Evolutionary conservation across 2,329 filamentous ascomycete species (phyloP).

Genomic region (Orbilia javanica): DNA sequence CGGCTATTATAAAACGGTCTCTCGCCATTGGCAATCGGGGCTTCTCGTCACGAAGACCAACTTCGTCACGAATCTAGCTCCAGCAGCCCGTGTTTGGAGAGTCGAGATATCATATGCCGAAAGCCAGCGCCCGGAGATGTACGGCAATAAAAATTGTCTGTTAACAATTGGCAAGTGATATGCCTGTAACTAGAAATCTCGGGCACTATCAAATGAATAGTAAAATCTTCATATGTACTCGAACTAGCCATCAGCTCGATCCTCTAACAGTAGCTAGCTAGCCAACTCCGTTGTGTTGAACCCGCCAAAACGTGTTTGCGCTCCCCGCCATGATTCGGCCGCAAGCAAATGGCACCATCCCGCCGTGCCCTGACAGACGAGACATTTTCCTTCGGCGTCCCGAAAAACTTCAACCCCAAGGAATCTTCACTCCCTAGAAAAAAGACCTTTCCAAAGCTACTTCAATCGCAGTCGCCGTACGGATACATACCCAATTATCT

Average conservation of each 20-base stretch:
- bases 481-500: neutral
- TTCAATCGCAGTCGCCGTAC: constrained; percentile 8
- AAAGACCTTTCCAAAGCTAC: neutral
- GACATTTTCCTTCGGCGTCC: constrained; percentile 27
- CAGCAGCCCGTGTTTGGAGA: too few relatives aligned
- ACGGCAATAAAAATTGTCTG: too few relatives aligned
- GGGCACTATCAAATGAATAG: too few relatives aligned
- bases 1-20: neutral
- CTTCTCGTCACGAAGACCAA: neutral
- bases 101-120: too few relatives aligned
- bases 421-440: neutral
- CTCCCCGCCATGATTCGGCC: constrained; percentile 5
- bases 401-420: neutral
- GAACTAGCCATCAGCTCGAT: too few relatives aligned
- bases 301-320: constrained; percentile 18
- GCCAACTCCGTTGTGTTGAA: constrained; percentile 14
- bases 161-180: too few relatives aligned
- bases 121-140: too few relatives aligned
- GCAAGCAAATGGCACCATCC: constrained; percentile 35
- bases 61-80: too few relatives aligned
- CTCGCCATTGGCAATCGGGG: neutral
- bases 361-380: neutral
- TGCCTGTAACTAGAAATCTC: too few relatives aligned
- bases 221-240: too few relatives aligned
- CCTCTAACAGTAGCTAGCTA: too few relatives aligned